Conservation (phyloP, 306 rosid species). For the Geum urbanum region DNA sequence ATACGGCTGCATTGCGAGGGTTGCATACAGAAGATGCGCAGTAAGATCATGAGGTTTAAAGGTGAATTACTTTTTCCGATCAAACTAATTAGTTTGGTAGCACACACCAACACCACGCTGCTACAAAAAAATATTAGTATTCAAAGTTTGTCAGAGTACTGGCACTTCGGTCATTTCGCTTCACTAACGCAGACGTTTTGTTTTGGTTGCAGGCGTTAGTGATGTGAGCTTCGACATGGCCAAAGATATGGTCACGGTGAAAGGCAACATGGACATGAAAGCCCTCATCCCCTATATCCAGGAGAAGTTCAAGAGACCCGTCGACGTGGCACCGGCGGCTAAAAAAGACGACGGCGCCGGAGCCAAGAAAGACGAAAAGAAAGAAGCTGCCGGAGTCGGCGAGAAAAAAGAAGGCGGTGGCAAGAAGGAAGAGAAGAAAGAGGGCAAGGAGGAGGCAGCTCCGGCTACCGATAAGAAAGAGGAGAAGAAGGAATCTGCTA, state of each 20-base stretch:
- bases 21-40: slow-evolving; percentile 62
- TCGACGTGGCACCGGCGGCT: slow-evolving; percentile 60
- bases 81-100: background rate
- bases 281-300: slow-evolving; percentile 43
- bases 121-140: background rate
- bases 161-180: background rate
- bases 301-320: slow-evolving; percentile 47
- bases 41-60: slow-evolving; percentile 38
- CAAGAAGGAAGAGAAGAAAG: slow-evolving; percentile 31
- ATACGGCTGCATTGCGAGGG: slow-evolving; percentile 82
- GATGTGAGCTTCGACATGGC: slow-evolving; percentile 43
- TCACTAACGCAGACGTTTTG: slow-evolving; percentile 11
- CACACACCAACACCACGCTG: no score
- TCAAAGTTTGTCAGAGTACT: background rate
- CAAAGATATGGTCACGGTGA: slow-evolving; percentile 66
- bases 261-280: slow-evolving; percentile 57
- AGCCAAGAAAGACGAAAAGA: slow-evolving; percentile 21
- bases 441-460: slow-evolving; percentile 13
- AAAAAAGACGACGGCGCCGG: slow-evolving; percentile 42
- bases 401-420: slow-evolving; percentile 25
- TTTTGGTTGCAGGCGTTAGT: slow-evolving; percentile 53
- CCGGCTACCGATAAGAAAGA: slow-evolving; percentile 18
- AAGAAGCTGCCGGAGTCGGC: slow-evolving; percentile 22
- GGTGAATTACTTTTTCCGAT: slow-evolving; percentile 31
- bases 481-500: slow-evolving; percentile 16